Base-by-base conservation (phyloP, 192 early-diverging fungal genomes). In the Fimicolochytrium jonesii region DNA sequence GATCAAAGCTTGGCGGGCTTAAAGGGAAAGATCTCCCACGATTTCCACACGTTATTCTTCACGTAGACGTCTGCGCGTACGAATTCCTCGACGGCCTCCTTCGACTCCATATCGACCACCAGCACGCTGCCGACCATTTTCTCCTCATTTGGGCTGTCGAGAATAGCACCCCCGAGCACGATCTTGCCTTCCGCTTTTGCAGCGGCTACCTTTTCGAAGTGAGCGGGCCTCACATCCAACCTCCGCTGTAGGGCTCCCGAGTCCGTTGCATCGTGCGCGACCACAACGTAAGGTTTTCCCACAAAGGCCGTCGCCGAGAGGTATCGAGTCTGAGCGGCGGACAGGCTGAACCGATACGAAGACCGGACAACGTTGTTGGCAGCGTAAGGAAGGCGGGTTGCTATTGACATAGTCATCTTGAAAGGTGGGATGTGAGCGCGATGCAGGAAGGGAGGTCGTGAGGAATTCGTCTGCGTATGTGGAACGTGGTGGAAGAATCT, bases 101-200 rank as follows among this genome's bases (percentile, higher is more conserved):
- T 64, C 28, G 49, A 47, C 3, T 43, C 39, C 58, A 76, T 59
- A 17, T 72, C 67, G 22, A 76, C 52, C 4, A 76, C 39, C 52
- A 76, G 63, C 17, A 72, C 49, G 43, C 60, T 65, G 7, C 74
- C 74, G 25, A 53, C 29, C 74, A 72, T 76, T 23, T 37, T 52
- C 3, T 64, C 37, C 10, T 53, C 10, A 22, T 15, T 25, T 29
- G 4, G 6, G 13, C 33, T 20, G 31, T 29, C 47, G 18, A 71
- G 55, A n/a, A 62, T 67, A 0, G 69, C 73, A 6, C 73, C 73
- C 2, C 73, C 73, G 4, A 65, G 9, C 23, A 75, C 22, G n/a
- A 66, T 30, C 30, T 31, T 35, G 7, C 68, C 68, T 5, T 35
- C 53, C 11, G 18, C 41, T 22, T 53, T 64, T 23, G 30, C 37